Evolutionary conservation across 805 yeast genomes (phyloP).

Genomic region (Starmerella stigmatis): DNA sequence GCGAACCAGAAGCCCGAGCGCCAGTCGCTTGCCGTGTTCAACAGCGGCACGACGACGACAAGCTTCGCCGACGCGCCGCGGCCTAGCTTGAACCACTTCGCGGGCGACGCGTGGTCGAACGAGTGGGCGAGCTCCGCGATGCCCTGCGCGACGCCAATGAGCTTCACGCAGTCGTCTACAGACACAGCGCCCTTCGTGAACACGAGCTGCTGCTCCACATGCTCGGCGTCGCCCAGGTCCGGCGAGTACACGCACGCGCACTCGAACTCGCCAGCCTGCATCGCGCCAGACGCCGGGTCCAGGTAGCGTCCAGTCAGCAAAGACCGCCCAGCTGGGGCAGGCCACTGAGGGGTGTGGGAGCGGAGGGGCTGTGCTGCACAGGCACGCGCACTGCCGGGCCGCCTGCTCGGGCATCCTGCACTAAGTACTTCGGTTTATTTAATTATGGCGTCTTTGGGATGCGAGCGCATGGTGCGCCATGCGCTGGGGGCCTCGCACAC

Average conservation of each 20-base stretch:
- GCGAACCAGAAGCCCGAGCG: conserved; percentile 24
- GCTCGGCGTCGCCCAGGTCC: conserved; percentile 21
- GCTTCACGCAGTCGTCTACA: conserved; percentile 10
- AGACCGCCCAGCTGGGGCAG: too few relatives aligned
- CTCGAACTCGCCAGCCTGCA: conserved; percentile 14
- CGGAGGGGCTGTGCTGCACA: too few relatives aligned
- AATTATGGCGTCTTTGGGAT: too few relatives aligned
- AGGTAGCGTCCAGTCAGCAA: too few relatives aligned
- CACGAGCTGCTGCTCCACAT: conserved; percentile 22
- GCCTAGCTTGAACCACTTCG: conserved; percentile 15
- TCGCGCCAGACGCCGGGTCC: too few relatives aligned
- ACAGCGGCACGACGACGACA: conserved; percentile 13
- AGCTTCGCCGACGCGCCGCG: neutral
- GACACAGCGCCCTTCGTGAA: conserved; percentile 7
- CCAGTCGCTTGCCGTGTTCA: conserved; percentile 14
- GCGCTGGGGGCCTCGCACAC: too few relatives aligned
- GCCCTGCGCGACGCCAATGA: conserved; percentile 25
- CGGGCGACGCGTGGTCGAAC: conserved; percentile 18
- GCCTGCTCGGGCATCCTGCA: too few relatives aligned
- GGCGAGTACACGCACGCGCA: conserved; percentile 24
- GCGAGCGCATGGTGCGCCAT: too few relatives aligned
- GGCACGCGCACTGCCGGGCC: too few relatives aligned
- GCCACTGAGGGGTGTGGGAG: too few relatives aligned
- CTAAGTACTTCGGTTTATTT: too few relatives aligned
- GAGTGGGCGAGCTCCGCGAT: conserved; percentile 23